phyloP scores from a whole-genome alignment of 164 flowering plant species.

The Aristolochia fimbriata region DNA sequence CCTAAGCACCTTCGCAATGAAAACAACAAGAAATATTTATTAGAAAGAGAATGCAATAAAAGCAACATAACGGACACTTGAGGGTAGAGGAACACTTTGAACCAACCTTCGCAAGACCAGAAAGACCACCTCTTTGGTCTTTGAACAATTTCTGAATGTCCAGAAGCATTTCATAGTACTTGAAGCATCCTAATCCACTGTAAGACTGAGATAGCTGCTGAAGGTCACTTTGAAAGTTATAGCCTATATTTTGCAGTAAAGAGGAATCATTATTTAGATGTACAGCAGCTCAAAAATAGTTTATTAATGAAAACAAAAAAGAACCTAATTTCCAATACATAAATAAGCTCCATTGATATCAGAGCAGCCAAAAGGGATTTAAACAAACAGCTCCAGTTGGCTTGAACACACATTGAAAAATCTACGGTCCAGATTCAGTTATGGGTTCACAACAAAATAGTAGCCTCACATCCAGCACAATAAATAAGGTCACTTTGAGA shows the following conservation, averaged over 20 bases:
- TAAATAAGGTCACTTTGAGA: no score
- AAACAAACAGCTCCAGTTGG: no score
- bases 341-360: neutral
- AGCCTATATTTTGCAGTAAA: constrained; percentile 36
- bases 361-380: no score
- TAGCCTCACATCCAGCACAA: no score
- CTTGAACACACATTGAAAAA: no score
- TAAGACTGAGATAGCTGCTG: constrained; percentile 72
- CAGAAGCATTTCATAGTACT: constrained; percentile 79
- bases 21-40: neutral
- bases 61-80: neutral
- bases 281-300: no score
- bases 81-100: neutral
- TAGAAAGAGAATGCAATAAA: neutral
- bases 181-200: constrained; percentile 65
- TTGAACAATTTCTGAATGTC: constrained; percentile 83
- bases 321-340: neutral
- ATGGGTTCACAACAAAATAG: no score
- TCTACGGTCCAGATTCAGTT: no score
- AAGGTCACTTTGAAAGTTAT: constrained; percentile 78
- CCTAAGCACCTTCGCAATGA: neutral
- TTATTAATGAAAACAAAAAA: no score
- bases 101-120: constrained; percentile 78
- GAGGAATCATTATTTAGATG: constrained; percentile 8
- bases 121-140: constrained; percentile 77